Evolutionary conservation across 805 yeast genomes (phyloP).

Genomic region (Cyberlindnera mycetangii): DNA sequence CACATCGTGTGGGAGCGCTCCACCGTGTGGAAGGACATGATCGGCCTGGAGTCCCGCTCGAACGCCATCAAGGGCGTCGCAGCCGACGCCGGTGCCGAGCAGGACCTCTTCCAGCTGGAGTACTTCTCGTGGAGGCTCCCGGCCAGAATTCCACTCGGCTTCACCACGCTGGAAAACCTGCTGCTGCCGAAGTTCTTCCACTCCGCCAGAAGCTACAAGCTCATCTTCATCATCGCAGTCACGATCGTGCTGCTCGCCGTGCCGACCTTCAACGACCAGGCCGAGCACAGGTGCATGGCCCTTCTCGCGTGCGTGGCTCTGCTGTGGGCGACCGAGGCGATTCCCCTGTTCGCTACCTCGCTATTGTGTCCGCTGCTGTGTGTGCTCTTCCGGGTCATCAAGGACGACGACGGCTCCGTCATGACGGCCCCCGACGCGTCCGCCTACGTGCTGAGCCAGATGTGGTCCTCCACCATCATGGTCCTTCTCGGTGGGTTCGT

Average conservation of each 20-base stretch:
- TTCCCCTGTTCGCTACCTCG: slow-evolving; percentile 91
- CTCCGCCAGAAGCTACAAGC: slow-evolving; percentile 33
- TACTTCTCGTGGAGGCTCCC: slow-evolving; percentile 33
- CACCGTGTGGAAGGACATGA: slow-evolving; percentile 94
- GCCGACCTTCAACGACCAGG: slow-evolving; percentile 58
- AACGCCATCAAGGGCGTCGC: slow-evolving; percentile 35
- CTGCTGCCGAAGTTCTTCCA: slow-evolving; percentile 39
- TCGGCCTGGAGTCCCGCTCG: slow-evolving; percentile 76
- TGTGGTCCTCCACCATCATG: slow-evolving; percentile 96
- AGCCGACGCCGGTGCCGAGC: slow-evolving; percentile 32
- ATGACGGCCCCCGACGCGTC: slow-evolving; percentile 66
- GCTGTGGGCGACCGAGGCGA: slow-evolving; percentile 93
- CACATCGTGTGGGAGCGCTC: slow-evolving; percentile 96
- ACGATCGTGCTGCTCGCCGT: slow-evolving; percentile 55
- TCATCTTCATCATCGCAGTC: slow-evolving; percentile 42
- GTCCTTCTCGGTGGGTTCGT: slow-evolving; percentile 89
- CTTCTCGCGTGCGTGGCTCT: slow-evolving; percentile 61
- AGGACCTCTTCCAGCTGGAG: slow-evolving; percentile 33
- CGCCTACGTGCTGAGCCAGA: slow-evolving; percentile 65
- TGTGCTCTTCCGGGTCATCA: slow-evolving; percentile 65
- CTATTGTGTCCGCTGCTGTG: slow-evolving; percentile 76
- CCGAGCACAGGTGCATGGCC: slow-evolving; percentile 64
- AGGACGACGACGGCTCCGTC: slow-evolving; percentile 47
- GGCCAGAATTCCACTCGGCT: slow-evolving; percentile 25
- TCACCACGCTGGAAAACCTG: slow-evolving; percentile 30